Conservation (phyloP, 2,329 filamentous ascomycete genomes). For the Trichoderma atroviride region DNA sequence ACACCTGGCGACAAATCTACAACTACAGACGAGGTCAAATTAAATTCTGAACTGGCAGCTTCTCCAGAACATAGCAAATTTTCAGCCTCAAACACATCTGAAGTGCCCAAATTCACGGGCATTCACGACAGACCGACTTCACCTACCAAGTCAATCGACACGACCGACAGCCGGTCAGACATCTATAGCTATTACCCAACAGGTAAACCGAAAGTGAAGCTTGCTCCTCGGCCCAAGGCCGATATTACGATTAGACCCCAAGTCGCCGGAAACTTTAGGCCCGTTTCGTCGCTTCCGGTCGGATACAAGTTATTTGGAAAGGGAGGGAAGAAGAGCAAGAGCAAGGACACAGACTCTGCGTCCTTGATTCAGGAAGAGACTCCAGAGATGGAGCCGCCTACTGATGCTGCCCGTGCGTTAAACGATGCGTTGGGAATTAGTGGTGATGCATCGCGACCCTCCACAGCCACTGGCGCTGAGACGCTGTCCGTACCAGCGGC, state of each 20-base stretch:
- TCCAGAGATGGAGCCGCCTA: slow-evolving; percentile 43
- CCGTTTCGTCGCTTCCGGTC: slow-evolving; percentile 77
- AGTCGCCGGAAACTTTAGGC: slow-evolving; percentile 65
- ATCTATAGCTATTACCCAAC: slow-evolving; percentile 53
- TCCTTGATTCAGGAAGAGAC: slow-evolving; percentile 42
- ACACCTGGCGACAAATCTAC: slow-evolving; percentile 35
- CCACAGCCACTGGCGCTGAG: slow-evolving; percentile 51
- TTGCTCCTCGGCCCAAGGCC: slow-evolving; percentile 80
- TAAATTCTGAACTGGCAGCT: slow-evolving; percentile 56
- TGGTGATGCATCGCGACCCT: slow-evolving; percentile 40
- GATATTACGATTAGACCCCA: slow-evolving; percentile 65
- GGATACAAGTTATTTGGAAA: slow-evolving; percentile 73
- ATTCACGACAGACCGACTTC: slow-evolving; percentile 49
- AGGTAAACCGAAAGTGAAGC: slow-evolving; percentile 80
- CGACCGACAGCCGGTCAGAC: slow-evolving; percentile 53
- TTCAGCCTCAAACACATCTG: slow-evolving; percentile 47
- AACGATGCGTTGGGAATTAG: slow-evolving; percentile 36
- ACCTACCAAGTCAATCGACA: slow-evolving; percentile 49
- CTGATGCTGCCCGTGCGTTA: slow-evolving; percentile 38
- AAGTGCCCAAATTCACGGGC: slow-evolving; percentile 57
- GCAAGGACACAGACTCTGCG: slow-evolving; percentile 31
- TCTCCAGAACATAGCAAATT: slow-evolving; percentile 56
- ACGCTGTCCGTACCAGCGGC: slow-evolving; percentile 44
- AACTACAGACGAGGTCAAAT: slow-evolving; percentile 45
- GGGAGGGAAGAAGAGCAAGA: slow-evolving; percentile 53